phyloP scores from a whole-genome alignment of 352 stramenopile genomes.

The Halophytophthora batemanensis region DNA sequence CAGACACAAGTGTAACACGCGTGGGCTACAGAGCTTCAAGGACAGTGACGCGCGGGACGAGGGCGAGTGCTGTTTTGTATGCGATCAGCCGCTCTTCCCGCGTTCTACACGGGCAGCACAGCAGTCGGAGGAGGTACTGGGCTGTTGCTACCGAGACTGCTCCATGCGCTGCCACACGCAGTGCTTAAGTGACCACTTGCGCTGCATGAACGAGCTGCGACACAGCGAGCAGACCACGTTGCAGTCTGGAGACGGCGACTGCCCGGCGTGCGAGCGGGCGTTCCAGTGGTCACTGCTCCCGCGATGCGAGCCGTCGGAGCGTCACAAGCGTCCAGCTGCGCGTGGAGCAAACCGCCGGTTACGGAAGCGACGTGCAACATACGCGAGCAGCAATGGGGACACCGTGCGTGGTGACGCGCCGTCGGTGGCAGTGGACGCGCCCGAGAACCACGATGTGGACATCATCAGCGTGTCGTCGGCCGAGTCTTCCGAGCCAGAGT shows the following conservation, averaged over 20 bases:
- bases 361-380: not conserved
- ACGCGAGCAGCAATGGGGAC: slow-evolving; percentile 8
- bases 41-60: not conserved
- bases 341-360: too few relatives aligned
- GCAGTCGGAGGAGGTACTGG: slow-evolving; percentile 5
- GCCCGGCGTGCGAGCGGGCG: slow-evolving; percentile 37
- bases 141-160: slow-evolving; percentile 46
- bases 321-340: slow-evolving; percentile 4
- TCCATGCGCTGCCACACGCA: slow-evolving; percentile 38
- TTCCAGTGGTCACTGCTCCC: slow-evolving; percentile 47
- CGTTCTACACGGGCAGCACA: slow-evolving; percentile 1
- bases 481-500: slow-evolving; percentile 6
- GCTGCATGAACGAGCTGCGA: slow-evolving; percentile 19
- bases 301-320: slow-evolving; percentile 8
- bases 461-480: slow-evolving; percentile 3
- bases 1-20: slow-evolving; percentile 34
- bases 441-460: not conserved
- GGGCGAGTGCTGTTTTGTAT: slow-evolving; percentile 43
- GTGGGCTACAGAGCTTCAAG: slow-evolving; percentile 19
- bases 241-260: slow-evolving; percentile 24
- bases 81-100: slow-evolving; percentile 24
- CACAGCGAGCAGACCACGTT: slow-evolving; percentile 3
- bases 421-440: not conserved
- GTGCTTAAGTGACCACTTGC: slow-evolving; percentile 59
- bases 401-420: not conserved